Conservation (phyloP, 345 rosid species). For the Lepidium didymum region DNA sequence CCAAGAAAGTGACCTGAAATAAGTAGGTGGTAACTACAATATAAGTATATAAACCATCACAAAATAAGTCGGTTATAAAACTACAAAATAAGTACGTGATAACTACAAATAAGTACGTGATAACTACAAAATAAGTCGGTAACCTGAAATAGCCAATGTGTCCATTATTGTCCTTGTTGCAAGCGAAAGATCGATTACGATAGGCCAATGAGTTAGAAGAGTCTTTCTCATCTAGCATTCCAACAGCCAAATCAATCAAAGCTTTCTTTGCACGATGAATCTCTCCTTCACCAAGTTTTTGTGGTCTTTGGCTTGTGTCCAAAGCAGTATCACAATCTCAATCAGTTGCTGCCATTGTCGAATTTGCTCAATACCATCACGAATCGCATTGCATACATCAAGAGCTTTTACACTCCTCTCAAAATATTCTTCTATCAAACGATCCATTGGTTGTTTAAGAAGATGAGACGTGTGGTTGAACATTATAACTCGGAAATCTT, state of each 20-base stretch:
- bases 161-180: slow-evolving; percentile 36
- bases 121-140: not conserved
- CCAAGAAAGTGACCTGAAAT: slow-evolving; percentile 67
- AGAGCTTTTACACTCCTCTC: slow-evolving; percentile 75
- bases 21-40: too few relatives aligned
- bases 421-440: slow-evolving; percentile 43
- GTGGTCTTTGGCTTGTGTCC: slow-evolving; percentile 22
- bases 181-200: slow-evolving; percentile 70
- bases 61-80: too few relatives aligned
- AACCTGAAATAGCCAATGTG: slow-evolving; percentile 60
- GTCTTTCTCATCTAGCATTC: slow-evolving; percentile 80
- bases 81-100: too few relatives aligned
- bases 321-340: slow-evolving; percentile 55
- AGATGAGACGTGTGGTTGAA: slow-evolving; percentile 28
- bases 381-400: slow-evolving; percentile 68
- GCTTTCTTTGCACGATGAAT: slow-evolving; percentile 83
- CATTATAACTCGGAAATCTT: slow-evolving; percentile 45
- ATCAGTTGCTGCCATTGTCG: slow-evolving; percentile 53
- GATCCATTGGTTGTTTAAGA: slow-evolving; percentile 39
- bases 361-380: slow-evolving; percentile 68
- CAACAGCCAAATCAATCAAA: slow-evolving; percentile 56
- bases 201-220: slow-evolving; percentile 47
- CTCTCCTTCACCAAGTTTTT: slow-evolving; percentile 55
- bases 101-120: too few relatives aligned
- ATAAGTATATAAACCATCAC: too few relatives aligned